Base-by-base conservation (phyloP, 2,329 filamentous ascomycete genomes). In the Cordyceps cicadae region DNA sequence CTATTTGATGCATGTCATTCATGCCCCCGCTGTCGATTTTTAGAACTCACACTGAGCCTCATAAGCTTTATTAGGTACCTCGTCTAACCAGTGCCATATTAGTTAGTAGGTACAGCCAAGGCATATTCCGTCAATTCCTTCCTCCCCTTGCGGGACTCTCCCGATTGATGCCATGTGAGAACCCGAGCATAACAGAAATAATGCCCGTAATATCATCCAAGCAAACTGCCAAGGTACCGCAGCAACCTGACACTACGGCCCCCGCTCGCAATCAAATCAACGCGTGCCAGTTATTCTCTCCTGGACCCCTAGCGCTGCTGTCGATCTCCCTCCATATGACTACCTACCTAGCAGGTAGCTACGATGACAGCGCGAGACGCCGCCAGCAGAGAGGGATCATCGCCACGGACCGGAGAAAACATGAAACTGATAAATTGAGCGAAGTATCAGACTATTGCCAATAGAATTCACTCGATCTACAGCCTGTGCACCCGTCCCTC, bases 241-340 rank as follows among this genome's bases (percentile, higher is more conserved):
- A 12, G 34, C 12, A 41, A 39, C 32, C 19, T 39, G 19, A 54
- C 19, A 26, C 19, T 17, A 7, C 12, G 32, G 8, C 9, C 26
- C 37, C 34, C 34, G 29, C 12, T 41, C 34, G 51, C 53, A 55
- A 45, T 55, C 41, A 49, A 57, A 48, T 24, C 45, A n/a, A 39
- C 29, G 29, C 41, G 29, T 26, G 17, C 53, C 21, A 45, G 41
- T 15, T 9, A 21, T 37, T 48, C 11, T 7, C n/a, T 9, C 48
- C 39, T 41, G 55, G 55, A 51, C 55, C 55, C 45, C 37, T 51
- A 58, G 34, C 24, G 55, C 45, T 56, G 24, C 19, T 41, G 55
- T 46, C 48, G 55, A 58, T 58, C 55, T 43, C 55, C 54, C 55
- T 58, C 55, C 55, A 41, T 24, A 24, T 24, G 3, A 24, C 45